Evolutionary conservation across 2,329 filamentous ascomycete genomes (phyloP).

Genomic region (Fusarium vanettenii): DNA sequence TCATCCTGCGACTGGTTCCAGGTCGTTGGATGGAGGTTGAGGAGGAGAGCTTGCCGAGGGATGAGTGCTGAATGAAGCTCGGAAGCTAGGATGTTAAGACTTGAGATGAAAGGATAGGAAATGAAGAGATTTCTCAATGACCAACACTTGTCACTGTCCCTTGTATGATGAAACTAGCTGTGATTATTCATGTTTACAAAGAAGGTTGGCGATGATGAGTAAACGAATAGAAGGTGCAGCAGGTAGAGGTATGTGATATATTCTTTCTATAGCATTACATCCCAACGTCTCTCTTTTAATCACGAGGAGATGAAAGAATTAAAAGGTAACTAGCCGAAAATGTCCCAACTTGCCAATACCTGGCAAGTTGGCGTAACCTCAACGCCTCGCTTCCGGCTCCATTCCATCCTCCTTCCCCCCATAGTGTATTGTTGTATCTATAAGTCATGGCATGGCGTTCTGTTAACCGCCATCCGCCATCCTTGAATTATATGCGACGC

Average conservation of each 20-base stretch:
- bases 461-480: not conserved
- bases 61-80: not conserved
- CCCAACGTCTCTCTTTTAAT: not conserved
- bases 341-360: not conserved
- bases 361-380: not conserved
- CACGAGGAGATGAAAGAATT: not conserved
- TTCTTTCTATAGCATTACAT: not conserved
- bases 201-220: not conserved
- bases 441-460: not conserved
- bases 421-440: not conserved
- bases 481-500: conserved; percentile 9
- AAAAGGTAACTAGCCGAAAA: not conserved
- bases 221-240: not conserved
- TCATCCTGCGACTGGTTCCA: conserved; percentile 34
- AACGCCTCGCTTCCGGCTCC: conserved; percentile 17
- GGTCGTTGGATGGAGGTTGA: conserved; percentile 39
- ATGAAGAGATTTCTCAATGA: conserved; percentile 40
- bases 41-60: conserved; percentile 19
- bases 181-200: not conserved
- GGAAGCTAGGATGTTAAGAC: conserved; percentile 37
- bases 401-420: not conserved
- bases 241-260: not conserved
- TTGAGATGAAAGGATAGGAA: conserved; percentile 41
- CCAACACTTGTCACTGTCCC: not conserved
- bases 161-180: not conserved